phyloP scores from a whole-genome alignment of 305 asterid genomes.

The Fraxinus latifolia region DNA sequence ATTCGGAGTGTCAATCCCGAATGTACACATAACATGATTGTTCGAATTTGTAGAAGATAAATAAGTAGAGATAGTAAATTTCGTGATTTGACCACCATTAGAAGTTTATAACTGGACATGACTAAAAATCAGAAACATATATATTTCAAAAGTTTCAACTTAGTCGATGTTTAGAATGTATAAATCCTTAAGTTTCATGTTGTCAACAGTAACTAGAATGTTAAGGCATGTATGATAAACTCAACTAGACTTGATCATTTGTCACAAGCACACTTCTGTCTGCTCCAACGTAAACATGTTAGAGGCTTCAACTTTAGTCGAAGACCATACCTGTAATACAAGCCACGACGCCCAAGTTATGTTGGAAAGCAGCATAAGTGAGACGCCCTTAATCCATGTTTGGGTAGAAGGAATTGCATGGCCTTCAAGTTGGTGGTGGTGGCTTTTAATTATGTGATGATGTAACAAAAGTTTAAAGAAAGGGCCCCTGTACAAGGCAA shows the following conservation, averaged over 20 bases:
- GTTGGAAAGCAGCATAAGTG: slow-evolving; percentile 65
- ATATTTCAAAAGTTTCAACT: neutral
- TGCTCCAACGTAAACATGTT: neutral
- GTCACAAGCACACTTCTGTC: neutral
- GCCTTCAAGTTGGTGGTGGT: slow-evolving; percentile 26
- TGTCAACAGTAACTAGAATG: neutral
- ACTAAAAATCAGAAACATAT: neutral
- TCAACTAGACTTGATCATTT: neutral
- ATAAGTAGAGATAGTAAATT: neutral
- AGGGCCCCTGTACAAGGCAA: slow-evolving; percentile 78
- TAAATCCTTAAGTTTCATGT: neutral
- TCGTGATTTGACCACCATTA: neutral
- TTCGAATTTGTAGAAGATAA: neutral
- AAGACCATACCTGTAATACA: slow-evolving; percentile 58
- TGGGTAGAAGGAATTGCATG: slow-evolving; percentile 32
- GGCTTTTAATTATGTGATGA: slow-evolving; percentile 55
- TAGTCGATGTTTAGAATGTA: neutral
- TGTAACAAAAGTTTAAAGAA: slow-evolving; percentile 48
- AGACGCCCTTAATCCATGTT: slow-evolving; percentile 80
- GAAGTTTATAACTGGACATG: neutral
- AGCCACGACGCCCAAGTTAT: slow-evolving; percentile 74
- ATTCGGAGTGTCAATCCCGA: no score
- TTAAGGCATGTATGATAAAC: neutral
- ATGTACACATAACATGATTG: no score
- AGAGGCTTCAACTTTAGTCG: neutral